A percentile compares a stretch with the other conserved stretches of the same genome.
These are phyloP conservation scores for Ulota crispa DNA, from an alignment of 225 moss, liverwort and hornwort genomes.

Conservation along the genomic window DNA sequence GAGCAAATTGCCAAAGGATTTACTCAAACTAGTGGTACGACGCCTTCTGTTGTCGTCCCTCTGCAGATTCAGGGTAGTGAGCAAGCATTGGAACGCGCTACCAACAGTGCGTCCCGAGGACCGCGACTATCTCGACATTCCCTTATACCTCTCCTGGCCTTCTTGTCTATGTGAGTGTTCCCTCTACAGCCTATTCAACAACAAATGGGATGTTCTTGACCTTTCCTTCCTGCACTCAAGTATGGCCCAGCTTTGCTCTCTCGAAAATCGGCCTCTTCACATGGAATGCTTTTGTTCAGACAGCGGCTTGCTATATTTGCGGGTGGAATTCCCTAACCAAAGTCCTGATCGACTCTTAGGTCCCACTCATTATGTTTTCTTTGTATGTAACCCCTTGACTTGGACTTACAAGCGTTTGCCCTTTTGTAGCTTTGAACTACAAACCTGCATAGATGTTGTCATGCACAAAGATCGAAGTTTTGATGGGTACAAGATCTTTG, in stretches of 20 bases:
- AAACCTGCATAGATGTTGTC: conserved; percentile 8
- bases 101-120: conserved; percentile 21
- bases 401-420: conserved; percentile 9
- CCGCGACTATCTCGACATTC: conserved; percentile 23
- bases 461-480: conserved; percentile 9
- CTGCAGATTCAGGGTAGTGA: conserved; percentile 31
- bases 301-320: conserved; percentile 13
- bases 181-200: conserved; percentile 12
- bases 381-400: conserved; percentile 33
- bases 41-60: conserved; percentile 26
- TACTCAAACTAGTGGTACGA: conserved; percentile 20
- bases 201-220: conserved; percentile 29
- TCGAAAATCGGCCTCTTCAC: background rate
- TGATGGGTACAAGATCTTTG: conserved; percentile 16
- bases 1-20: conserved; percentile 25
- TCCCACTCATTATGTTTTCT: background rate
- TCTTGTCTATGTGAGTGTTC: background rate
- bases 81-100: conserved; percentile 34
- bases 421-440: background rate
- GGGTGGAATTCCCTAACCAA: background rate
- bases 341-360: no score
- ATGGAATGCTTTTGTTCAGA: conserved; percentile 13
- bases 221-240: conserved; percentile 25
- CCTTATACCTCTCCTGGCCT: background rate
- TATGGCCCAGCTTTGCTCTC: background rate